Evolutionary conservation across 2,329 filamentous ascomycete species (phyloP).

Genomic region (Trichoderma endophyticum): DNA sequence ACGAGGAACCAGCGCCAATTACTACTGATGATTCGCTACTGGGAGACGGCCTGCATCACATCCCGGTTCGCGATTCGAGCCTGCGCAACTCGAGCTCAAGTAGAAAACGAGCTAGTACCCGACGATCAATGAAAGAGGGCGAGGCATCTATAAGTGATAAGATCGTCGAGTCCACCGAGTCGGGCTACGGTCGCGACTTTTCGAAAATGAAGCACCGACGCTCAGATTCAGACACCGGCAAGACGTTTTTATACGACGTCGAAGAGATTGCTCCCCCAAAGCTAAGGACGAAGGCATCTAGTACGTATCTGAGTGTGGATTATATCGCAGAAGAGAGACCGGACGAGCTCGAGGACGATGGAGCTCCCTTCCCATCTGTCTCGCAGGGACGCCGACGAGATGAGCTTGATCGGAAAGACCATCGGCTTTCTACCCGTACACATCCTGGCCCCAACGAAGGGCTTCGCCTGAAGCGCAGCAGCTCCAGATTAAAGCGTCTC

Average conservation of each 20-base stretch:
- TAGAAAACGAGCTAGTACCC: conserved; percentile 51
- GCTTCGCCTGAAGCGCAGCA: conserved; percentile 51
- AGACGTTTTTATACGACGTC: conserved; percentile 15
- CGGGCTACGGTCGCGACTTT: conserved; percentile 22
- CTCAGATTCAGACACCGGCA: conserved; percentile 15
- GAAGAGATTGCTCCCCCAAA: conserved; percentile 24
- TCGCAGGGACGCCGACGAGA: conserved; percentile 57
- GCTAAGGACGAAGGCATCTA: conserved; percentile 23
- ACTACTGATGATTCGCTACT: conserved; percentile 24
- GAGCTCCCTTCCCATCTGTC: conserved; percentile 67
- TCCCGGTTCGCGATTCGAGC: conserved; percentile 67
- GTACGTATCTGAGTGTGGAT: conserved; percentile 30
- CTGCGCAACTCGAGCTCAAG: conserved; percentile 55
- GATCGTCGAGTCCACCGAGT: conserved; percentile 45
- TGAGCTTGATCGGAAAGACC: conserved; percentile 43
- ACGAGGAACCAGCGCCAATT: conserved; percentile 47
- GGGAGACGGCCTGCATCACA: conserved; percentile 46
- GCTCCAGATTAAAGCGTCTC: conserved; percentile 56
- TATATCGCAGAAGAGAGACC: conserved; percentile 26
- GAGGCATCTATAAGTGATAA: conserved; percentile 36
- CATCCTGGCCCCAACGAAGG: conserved; percentile 48
- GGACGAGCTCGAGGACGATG: conserved; percentile 50
- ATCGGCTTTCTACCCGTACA: conserved; percentile 47
- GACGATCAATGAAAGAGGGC: conserved; percentile 48
- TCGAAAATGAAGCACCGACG: conserved; percentile 23